Evolutionary conservation across 1,284 basidiomycete genomes (phyloP), one percentile per base, ranked within the genome.

Genomic region (Microbotryum saponariae): DNA sequence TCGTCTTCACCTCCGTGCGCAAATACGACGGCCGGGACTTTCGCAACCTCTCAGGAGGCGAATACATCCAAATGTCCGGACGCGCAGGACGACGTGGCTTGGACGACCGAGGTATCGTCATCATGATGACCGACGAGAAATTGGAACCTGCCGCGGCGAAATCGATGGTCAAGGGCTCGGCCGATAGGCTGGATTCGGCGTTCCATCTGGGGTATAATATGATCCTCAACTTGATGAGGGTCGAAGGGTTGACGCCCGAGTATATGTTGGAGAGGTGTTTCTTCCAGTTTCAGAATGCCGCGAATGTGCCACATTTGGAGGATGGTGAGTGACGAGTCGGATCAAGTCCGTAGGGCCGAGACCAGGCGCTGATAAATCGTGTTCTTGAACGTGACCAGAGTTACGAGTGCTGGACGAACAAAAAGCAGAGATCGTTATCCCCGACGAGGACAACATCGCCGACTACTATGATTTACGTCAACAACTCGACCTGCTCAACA

Each of bases 41-140:
- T 78, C 82, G 96, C 45, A 90, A 92, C 73, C 79, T 99, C 50
- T 88, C 79, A 50, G 78, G 78, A 2, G 87, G 91, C 64, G 93
- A 97, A 79, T 97, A 97, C 76, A 93, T 96, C 71, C 93, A 97
- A 74, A 99, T 99, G 96, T 94, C 92, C 1, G 96, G 96, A 60
- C 89, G 96, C 69, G 96, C 96, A 6, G 96, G 96, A 71, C 86
- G 96, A 74, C 86, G 96, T 78, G 96, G 96, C 51, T 79, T 98
- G 61, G 96, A 99, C 75, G 94, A 97, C 69, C 85, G 96, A n/a
- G 96, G 96, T 66, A 92, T 99, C 60, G 96, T 99, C 66, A 97
- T 99, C 73, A 91, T 99, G 91, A 98, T 99, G 96, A 91, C 89
- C 74, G 94, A 98, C 76, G 92, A 97, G 78, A 97, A 96, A 78